Base-by-base conservation (phyloP, 331 rosid species). In the Cydonia oblonga region DNA sequence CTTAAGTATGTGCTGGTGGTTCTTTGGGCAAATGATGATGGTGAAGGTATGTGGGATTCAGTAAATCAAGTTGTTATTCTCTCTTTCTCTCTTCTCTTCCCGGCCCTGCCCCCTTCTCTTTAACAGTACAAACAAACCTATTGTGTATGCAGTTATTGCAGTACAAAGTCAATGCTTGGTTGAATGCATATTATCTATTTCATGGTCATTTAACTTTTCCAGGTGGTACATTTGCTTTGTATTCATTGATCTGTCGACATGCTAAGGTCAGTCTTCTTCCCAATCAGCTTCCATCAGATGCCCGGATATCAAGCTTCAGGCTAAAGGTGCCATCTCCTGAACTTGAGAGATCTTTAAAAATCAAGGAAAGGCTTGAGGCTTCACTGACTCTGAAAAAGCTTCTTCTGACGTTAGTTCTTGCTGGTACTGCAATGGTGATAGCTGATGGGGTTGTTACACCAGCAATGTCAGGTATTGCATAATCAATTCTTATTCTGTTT, bases 251-350 rank as follows among this genome's bases (percentile, higher is more conserved):
- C 77, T 95, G 99, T 84, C 97, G 99, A 53, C 96, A 95, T 76
- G 97, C 99, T 74, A 95, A 95, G 89, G 99, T 87, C 86, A 95
- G 92, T 83, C 99, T 95, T 72, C 91, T 95, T 80, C 99, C 99
- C 19, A 95, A 95, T 86, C 99, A 91, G 82, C 86, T 91, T 83
- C 97, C 88, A 29, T 95, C 99, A 1, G 99, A 95, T 86, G 86
- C 96, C 68, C 93, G 88, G 42, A 91, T 95, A 76, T 95, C 99
- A 24, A 90, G 99, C 81, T 95, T 95, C 82, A 87, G 97, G 89
- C 86, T 95, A 30, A 91, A 91, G 86, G 96, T 95, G 66, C 97
- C 99, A 32, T 95, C 99, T 16, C 79, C 97, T 73, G 99, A 95
- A 81, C 92, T 95, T 68, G 99, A 95, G 81, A 88, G 99, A 84